A percentile compares a stretch with the other conserved stretches of the same genome.
Evolutionary conservation across 139 green algal genomes (phyloP).

Genomic region (Coelastrella sp.): DNA sequence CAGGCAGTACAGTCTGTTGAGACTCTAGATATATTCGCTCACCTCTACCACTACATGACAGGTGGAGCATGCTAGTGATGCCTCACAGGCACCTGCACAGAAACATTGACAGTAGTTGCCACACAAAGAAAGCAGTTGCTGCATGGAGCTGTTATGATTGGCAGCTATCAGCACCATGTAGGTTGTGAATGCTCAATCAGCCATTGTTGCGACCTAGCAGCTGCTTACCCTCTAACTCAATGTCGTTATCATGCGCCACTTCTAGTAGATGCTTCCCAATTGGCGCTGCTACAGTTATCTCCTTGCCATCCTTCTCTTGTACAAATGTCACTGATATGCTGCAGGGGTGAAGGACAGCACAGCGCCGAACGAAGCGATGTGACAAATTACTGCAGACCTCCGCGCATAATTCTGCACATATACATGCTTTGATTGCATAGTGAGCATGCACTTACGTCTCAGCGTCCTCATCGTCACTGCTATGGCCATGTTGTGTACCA

Average conservation of each 20-base stretch:
- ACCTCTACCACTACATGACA: constrained; percentile 97
- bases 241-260: constrained; percentile 96
- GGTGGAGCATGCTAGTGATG: constrained; percentile 97
- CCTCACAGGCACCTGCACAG: constrained; percentile 92
- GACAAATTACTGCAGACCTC: too few relatives aligned
- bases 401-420: too few relatives aligned
- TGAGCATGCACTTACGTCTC: constrained; percentile 36
- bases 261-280: constrained; percentile 93
- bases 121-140: not conserved
- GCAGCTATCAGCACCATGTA: not conserved
- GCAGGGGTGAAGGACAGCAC: constrained; percentile 1
- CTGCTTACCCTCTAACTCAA: constrained; percentile 94
- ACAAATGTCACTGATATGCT: constrained; percentile 93
- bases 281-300: constrained; percentile 79
- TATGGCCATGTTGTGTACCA: constrained; percentile 33
- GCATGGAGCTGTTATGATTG: not conserved
- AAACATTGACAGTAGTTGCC: not conserved
- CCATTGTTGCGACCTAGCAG: too few relatives aligned
- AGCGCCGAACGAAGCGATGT: not conserved
- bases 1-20: too few relatives aligned
- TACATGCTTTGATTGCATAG: too few relatives aligned
- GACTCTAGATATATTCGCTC: too few relatives aligned
- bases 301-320: constrained; percentile 85
- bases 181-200: too few relatives aligned
- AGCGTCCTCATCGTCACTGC: constrained; percentile 43